Evolutionary conservation across 1,284 basidiomycete species (phyloP), one percentile per base, ranked within the genome.

Genomic region (Rhodofomes roseus): DNA sequence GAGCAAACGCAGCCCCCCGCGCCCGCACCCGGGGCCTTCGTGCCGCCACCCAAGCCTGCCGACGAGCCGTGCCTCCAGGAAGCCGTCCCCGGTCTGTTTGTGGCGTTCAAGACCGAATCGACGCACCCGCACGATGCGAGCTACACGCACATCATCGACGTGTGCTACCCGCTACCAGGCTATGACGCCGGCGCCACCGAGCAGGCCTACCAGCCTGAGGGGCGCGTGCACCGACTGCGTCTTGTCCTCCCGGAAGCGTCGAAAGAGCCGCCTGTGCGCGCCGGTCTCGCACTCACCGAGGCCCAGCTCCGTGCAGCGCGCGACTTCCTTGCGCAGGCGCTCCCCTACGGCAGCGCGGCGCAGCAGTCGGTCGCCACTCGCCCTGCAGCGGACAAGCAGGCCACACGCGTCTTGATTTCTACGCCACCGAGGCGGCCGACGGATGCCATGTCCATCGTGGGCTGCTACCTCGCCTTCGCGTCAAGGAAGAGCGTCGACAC

Each of bases 121-220:
- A 55, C 34, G 56, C 57, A 41, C 48, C 23, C 60, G n/a, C 53
- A 57, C 53, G 62, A 64, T 6, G 62, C 59, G 14, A 64, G 65
- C 41, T 70, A 67, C 64, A 67, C 68, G 29, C 71, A 71, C 62
- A 37, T 71, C 63, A 62, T 73, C 62, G 66, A 69, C 55, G 65
- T 73, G 55, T 55, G 55, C 55, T 53, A 65, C 61, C 46, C 53
- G 51, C 54, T 40, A 12, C 37, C 58, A 37, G 58, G 46, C 25
- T 57, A 55, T 54, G 48, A 54, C 43, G 29, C 46, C 8, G 63
- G 62, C 16, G 54, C 55, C 39, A 52, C 52, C 25, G 62, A 66
- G 50, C 60, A 62, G 23, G 51, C 36, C 50, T 62, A 56, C 56
- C n/a, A n/a, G n/a, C n/a, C n/a, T n/a, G 61, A 64, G 25, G 60